phyloP scores from a whole-genome alignment of 371 early-diverging fungal species.

The Rhizopus stolonifer region DNA sequence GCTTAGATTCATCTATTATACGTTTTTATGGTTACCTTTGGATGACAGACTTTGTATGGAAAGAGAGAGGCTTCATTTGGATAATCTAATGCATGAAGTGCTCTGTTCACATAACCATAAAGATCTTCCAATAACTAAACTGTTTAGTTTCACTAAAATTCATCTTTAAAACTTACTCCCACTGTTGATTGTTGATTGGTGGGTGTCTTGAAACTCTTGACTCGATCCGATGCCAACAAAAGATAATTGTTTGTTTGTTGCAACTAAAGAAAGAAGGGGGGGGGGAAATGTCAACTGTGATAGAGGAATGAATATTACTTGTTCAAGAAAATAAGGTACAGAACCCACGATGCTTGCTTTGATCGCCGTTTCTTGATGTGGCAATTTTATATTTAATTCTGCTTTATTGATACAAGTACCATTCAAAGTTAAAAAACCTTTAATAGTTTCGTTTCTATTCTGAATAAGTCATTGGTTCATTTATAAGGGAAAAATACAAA shows the following conservation, averaged over 20 bases:
- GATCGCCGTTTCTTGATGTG: slow-evolving; percentile 33
- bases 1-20: not conserved
- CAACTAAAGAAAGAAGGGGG: slow-evolving; percentile 8
- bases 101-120: slow-evolving; percentile 35
- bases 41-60: slow-evolving; percentile 52
- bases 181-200: slow-evolving; percentile 29
- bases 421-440: slow-evolving; percentile 36
- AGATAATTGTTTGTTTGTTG: slow-evolving; percentile 42
- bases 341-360: slow-evolving; percentile 27
- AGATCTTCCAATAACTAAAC: slow-evolving; percentile 38
- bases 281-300: too few species aligned
- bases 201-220: slow-evolving; percentile 14
- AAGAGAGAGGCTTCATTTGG: slow-evolving; percentile 41
- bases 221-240: slow-evolving; percentile 26
- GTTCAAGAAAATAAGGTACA: slow-evolving; percentile 44
- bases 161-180: too few species aligned
- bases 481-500: slow-evolving; percentile 12
- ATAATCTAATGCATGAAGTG: slow-evolving; percentile 42
- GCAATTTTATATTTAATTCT: slow-evolving; percentile 37
- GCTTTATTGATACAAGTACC: slow-evolving; percentile 42
- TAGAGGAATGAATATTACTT: too few species aligned
- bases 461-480: not conserved
- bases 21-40: slow-evolving; percentile 33
- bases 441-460: slow-evolving; percentile 42
- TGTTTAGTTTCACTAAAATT: not conserved